Base-by-base conservation (phyloP, 2,329 filamentous ascomycete genomes). In the Botrytis squamosa region DNA sequence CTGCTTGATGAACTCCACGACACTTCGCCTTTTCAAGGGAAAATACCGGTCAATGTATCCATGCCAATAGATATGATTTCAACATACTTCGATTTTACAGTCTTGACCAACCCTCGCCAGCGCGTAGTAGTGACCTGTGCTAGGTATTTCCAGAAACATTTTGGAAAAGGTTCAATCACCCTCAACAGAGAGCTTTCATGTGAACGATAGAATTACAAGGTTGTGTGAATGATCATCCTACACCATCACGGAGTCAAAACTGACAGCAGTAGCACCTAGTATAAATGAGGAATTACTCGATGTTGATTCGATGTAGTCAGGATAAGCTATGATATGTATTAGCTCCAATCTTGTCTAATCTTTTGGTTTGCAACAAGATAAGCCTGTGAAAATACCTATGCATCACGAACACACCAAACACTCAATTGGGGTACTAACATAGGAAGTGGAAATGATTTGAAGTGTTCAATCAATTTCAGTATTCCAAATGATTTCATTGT, bases 31-130 rank as follows among this genome's bases (percentile, higher is more conserved):
- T 38, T 1, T 20, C 12, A 42, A 40, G 25, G 36, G 1, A 29
- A 9, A 18, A 25, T 25, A n/a, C 12, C 6, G 22, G 12, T 14
- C 22, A 36, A 33, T 25, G 2, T 29, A 22, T 60, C 16, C 2
- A 25, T 22, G 2, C 22, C 0, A n/a, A 29, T 40, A 40, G 0
- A 40, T n/a, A n/a, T 20, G 7, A 25, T n/a, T n/a, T 16, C 12
- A 40, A 25, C 12, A 18, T 10, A n/a, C 5, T 3, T 9, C 2
- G 1, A n/a, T 0, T 4, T 18, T 4, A 63, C 8, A 63, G 1
- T 18, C 2, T 0, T 3, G 40, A 10, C 2, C 10, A 6, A 14
- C 25, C 25, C 18, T 10, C 4, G 18, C 9, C 10, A 38, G 20
- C 9, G 2, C 33, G 20, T 2, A 38, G 36, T 25, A 14, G 20